Percentiles rank a stretch among this genome's conserved stretches.
Evolutionary conservation across 2,329 filamentous ascomycete genomes (phyloP).

Genomic region (Aspergillus unguis): DNA sequence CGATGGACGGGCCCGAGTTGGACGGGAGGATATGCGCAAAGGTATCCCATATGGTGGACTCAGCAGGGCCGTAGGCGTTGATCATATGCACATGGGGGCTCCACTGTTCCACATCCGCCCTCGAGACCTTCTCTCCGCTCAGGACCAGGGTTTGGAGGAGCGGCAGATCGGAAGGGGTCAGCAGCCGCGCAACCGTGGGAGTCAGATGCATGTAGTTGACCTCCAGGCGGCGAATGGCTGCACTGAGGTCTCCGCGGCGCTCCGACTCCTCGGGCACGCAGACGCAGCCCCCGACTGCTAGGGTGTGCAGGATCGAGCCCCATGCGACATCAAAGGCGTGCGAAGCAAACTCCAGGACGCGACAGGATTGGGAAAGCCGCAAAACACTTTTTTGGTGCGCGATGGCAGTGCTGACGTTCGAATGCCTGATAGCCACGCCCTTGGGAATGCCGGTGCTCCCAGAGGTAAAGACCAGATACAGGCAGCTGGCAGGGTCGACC

Average conservation of each 20-base stretch:
- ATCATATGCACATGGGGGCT: not conserved
- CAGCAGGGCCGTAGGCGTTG: not conserved
- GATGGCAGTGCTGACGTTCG: too few species aligned
- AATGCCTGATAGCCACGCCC: constrained; percentile 53
- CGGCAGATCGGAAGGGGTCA: not conserved
- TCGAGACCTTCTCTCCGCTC: not conserved
- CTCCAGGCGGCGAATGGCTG: constrained; percentile 14
- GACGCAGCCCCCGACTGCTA: not conserved
- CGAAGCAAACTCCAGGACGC: constrained; percentile 34
- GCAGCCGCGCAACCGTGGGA: constrained; percentile 32
- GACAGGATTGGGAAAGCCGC: not conserved
- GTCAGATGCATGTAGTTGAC: constrained; percentile 38
- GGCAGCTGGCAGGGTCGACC: not conserved
- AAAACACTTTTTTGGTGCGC: too few species aligned
- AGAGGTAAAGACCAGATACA: constrained; percentile 59
- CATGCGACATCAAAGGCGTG: constrained; percentile 38
- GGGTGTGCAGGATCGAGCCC: constrained; percentile 16
- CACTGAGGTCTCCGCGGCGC: not conserved
- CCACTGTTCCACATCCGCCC: not conserved
- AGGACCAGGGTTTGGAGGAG: not conserved
- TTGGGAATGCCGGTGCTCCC: constrained; percentile 49
- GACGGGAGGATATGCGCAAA: not conserved
- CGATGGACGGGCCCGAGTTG: not conserved
- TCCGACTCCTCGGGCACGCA: not conserved
- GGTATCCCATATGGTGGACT: not conserved